Evolutionary conservation across 768 basidiomycete genomes (phyloP).

Genomic region (Tubosaeta sp.): DNA sequence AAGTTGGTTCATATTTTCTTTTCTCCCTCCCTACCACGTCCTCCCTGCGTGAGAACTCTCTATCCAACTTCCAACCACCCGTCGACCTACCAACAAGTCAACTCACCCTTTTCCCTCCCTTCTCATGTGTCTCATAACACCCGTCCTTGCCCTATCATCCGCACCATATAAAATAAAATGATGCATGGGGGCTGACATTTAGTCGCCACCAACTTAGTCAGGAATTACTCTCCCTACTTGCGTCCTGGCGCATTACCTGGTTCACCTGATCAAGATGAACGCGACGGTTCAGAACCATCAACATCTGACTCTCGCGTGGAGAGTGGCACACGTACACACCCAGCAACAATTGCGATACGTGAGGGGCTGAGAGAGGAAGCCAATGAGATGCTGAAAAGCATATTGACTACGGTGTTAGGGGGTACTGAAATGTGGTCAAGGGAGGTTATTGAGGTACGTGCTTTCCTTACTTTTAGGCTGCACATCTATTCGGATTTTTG

Average conservation of each 20-base stretch:
- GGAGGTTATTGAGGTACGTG: slow-evolving; percentile 42
- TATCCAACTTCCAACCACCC: slow-evolving; percentile 26
- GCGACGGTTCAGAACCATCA: slow-evolving; percentile 1
- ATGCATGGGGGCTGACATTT: slow-evolving; percentile 58
- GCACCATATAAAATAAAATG: slow-evolving; percentile 20
- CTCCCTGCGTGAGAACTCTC: slow-evolving; percentile 18
- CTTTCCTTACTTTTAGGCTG: slow-evolving; percentile 1
- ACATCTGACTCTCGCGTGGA: slow-evolving; percentile 39
- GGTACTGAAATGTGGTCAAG: slow-evolving; percentile 54
- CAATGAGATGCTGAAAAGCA: slow-evolving; percentile 67
- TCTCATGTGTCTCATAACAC: slow-evolving; percentile 17
- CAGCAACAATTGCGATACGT: slow-evolving; percentile 65
- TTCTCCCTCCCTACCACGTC: slow-evolving; percentile 11
- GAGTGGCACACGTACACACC: slow-evolving; percentile 46
- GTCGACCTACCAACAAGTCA: slow-evolving; percentile 22
- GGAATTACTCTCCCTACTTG: slow-evolving; percentile 88
- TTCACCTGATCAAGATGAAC: slow-evolving; percentile 6
- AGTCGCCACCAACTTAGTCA: slow-evolving; percentile 88
- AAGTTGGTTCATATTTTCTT: slow-evolving; percentile 39
- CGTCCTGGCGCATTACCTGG: slow-evolving; percentile 27
- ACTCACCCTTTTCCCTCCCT: slow-evolving; percentile 27
- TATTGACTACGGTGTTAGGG: slow-evolving; percentile 29
- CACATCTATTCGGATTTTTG: slow-evolving; percentile 27
- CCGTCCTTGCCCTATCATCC: slow-evolving; percentile 31
- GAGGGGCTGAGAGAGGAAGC: slow-evolving; percentile 63